Percentiles rank a stretch among this genome's conserved stretches.
Conservation (phyloP, 805 yeast genomes). For the Candida sithepensis region DNA sequence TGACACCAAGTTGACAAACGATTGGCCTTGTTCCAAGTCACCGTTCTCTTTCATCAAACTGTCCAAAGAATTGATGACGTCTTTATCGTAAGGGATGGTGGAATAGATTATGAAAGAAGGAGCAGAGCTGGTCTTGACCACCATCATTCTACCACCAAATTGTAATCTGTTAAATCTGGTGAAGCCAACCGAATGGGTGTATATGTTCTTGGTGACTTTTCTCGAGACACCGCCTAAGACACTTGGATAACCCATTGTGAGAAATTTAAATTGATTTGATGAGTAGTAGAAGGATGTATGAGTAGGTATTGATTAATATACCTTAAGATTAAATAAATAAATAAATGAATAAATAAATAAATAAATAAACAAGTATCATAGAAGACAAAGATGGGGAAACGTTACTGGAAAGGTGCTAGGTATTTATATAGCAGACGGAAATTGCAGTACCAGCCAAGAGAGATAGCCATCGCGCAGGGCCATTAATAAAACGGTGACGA, state of each 20-base stretch:
- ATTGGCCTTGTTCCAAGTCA: constrained; percentile 30
- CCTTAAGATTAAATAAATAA: no score
- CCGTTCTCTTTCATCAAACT: constrained; percentile 21
- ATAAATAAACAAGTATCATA: not conserved
- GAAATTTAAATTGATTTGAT: not conserved
- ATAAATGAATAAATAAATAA: no score
- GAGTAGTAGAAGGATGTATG: not conserved
- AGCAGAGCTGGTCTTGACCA: constrained; percentile 28
- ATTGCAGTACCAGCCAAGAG: no score
- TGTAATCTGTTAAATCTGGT: constrained; percentile 25
- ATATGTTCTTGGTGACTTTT: constrained; percentile 27
- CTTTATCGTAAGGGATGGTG: constrained; percentile 52
- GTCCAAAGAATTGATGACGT: constrained; percentile 38
- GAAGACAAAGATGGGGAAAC: no score
- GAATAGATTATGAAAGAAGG: constrained; percentile 48
- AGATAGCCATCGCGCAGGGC: no score
- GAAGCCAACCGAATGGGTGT: constrained; percentile 36
- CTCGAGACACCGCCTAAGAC: constrained; percentile 39
- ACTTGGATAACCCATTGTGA: constrained; percentile 37
- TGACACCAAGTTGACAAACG: constrained; percentile 36
- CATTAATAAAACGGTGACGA: no score
- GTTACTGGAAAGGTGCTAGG: no score
- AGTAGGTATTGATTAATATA: no score
- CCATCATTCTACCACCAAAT: constrained; percentile 39
- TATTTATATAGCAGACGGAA: no score